Base-by-base conservation (phyloP, 2,329 filamentous ascomycete genomes). In the Colletotrichum sp. region DNA sequence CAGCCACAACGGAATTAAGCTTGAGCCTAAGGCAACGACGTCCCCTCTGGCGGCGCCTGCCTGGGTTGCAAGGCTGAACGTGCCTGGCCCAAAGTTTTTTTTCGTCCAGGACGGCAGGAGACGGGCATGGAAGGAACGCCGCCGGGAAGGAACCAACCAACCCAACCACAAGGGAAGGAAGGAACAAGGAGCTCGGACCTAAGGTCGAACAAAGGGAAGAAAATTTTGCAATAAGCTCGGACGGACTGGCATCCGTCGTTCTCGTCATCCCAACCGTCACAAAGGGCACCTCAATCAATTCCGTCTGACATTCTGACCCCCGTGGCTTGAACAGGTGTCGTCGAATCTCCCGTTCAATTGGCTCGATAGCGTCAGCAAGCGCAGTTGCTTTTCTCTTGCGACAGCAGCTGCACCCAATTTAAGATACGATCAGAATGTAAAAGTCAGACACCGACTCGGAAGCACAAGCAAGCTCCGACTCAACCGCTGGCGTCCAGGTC, bases 11-110 rank as follows among this genome's bases (percentile, higher is more conserved):
- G 64, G 57, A 73, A 76, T 61, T 70, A 62, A 69, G 65, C 27
- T 19, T 61, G 71, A 76, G 74, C 74, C 74, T 76, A 74, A 76
- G 74, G 74, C 74, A 72, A 76, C 74, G 71, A 76, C 74, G 49
- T 65, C 57, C 71, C 65, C 29, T 27, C 59, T 7, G 57, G 64
- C 27, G 29, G 55, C 49, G n/a, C 27, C 44, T 69, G 27, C 57
- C 68, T 25, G 25, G 49, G 62, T 55, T 9, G 59, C 29, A 32
- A 62, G 30, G 44, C 44, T 52, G n/a, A 52, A 52, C 3, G 44
- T 52, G 44, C 44, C 44, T 52, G 44, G 44, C n/a, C 44, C 44
- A 22, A 6, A 22, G 0, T 52, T 22, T 52, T 49, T 52, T 52
- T 22, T 5, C 2, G 36, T 3, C 12, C n/a, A 52, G 44, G 11